Evolutionary conservation across 208 protist species (phyloP), one percentile per base, ranked within the genome.

Genomic region (Acanthamoeba healyi): DNA sequence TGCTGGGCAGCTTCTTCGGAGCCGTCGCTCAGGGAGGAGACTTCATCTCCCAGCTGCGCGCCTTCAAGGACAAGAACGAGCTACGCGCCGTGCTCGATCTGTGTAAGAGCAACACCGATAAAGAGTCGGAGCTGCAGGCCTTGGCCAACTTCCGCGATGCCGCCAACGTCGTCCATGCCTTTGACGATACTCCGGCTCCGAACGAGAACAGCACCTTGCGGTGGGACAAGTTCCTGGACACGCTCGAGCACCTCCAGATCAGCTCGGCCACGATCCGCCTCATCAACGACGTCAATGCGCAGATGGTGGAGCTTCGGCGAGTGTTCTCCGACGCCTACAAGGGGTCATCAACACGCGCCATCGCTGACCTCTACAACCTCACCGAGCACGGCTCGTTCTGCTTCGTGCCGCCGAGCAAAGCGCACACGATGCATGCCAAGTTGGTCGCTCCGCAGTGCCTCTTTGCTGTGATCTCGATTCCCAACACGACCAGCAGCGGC

Each of bases 31-130:
- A 72, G 56, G 61, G 29, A 9, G 29, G 5, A 0, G 77, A 86
- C 19, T 91, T 91, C 40, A 51, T 91, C 24, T 7, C 17, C 15
- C 56, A 72, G 36, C 61, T 91, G 29, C 51, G n/a, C 51, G 38
- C 32, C n/a, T 91, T 72, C 61, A 46, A 67, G 40, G 84, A 70
- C 58, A 67, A 72, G 51, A 91, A 44, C 51, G 84, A 67, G 42
- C 51, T 91, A 56, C 84, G 51, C 26, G 84, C 46, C n/a, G n/a
- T 91, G 40, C 51, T 91, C 40, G 84, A 91, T 17, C 61, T 91
- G 84, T 91, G 84, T 36, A 91, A 34, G 84, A 70, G 61, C 61
- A 91, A 91, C 56, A 91, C 84, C 17, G 84, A 91, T 29, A 91
- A 91, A 29, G 84, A 91, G 34, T 65, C 61, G 9, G 84, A 91